phyloP scores from a whole-genome alignment of 352 stramenopile genomes.

The Bremia lactucae region DNA sequence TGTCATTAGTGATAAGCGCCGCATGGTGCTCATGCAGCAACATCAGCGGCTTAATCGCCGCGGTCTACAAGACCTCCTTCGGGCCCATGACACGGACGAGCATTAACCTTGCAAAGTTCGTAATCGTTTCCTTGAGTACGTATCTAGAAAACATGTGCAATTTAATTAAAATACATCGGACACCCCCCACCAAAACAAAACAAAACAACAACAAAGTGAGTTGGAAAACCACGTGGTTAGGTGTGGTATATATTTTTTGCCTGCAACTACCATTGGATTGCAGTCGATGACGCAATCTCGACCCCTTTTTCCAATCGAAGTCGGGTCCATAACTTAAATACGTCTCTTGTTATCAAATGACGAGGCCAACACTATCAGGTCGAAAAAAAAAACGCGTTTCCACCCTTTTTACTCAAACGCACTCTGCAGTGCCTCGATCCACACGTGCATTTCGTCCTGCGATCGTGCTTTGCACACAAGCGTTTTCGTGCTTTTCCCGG shows the following conservation, averaged over 20 bases:
- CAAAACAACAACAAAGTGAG: too few species aligned
- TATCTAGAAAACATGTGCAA: too few species aligned
- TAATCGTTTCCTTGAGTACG: too few species aligned
- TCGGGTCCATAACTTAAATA: constrained; percentile 57
- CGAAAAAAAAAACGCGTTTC: not conserved
- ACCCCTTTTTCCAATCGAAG: too few species aligned
- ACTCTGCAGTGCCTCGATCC: constrained; percentile 50
- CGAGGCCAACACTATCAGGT: too few species aligned
- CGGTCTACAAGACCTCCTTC: constrained; percentile 51
- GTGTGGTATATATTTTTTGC: constrained; percentile 11
- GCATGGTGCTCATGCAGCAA: constrained; percentile 60
- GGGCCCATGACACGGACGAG: constrained; percentile 7
- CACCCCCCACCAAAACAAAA: too few species aligned
- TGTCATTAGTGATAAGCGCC: constrained; percentile 44
- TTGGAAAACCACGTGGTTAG: constrained; percentile 20
- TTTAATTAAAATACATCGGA: too few species aligned
- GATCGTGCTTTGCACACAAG: constrained; percentile 54
- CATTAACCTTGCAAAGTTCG: too few species aligned
- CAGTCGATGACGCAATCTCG: constrained; percentile 18
- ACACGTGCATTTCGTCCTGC: constrained; percentile 68
- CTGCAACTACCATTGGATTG: constrained; percentile 31
- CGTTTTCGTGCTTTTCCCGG: constrained; percentile 61
- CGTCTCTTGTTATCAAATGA: constrained; percentile 15
- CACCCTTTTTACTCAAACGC: constrained; percentile 31
- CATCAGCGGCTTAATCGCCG: constrained; percentile 68